phyloP scores from a whole-genome alignment of 768 basidiomycete genomes.

The Auricularia sp. region DNA sequence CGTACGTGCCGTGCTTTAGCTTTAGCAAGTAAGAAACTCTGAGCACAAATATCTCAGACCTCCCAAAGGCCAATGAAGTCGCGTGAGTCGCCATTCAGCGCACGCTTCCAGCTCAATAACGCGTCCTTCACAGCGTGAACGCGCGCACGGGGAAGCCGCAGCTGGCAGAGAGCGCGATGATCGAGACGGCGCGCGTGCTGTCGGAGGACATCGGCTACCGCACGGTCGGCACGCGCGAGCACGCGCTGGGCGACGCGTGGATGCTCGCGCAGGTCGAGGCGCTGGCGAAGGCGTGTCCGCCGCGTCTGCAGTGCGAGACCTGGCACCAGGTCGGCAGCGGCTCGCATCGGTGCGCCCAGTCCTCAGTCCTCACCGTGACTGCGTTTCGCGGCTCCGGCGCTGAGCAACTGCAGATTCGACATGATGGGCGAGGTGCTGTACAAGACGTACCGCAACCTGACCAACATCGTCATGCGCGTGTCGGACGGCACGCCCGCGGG shows the following conservation, averaged over 20 bases:
- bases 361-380: background rate
- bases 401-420: conserved; percentile 53
- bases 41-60: no score
- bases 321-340: conserved; percentile 87
- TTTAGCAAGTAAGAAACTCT: no score
- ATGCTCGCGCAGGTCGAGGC: conserved; percentile 57
- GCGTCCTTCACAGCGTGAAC: conserved; percentile 1
- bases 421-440: conserved; percentile 79
- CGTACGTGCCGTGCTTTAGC: background rate
- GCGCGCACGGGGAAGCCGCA: conserved; percentile 7
- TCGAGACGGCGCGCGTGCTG: conserved; percentile 21
- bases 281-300: conserved; percentile 54
- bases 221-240: conserved; percentile 84
- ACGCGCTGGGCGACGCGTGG: conserved; percentile 77
- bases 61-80: no score
- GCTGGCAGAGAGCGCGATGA: conserved; percentile 8
- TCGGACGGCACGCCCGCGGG: conserved; percentile 62
- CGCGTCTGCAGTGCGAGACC: conserved; percentile 80
- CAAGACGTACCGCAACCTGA: conserved; percentile 79
- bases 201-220: conserved; percentile 86
- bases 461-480: conserved; percentile 80
- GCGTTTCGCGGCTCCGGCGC: background rate
- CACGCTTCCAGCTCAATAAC: no score
- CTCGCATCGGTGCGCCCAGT: conserved; percentile 58
- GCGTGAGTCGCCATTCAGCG: no score